phyloP scores from a whole-genome alignment of 2,329 filamentous ascomycete species.

The Phialocephala sp. region DNA sequence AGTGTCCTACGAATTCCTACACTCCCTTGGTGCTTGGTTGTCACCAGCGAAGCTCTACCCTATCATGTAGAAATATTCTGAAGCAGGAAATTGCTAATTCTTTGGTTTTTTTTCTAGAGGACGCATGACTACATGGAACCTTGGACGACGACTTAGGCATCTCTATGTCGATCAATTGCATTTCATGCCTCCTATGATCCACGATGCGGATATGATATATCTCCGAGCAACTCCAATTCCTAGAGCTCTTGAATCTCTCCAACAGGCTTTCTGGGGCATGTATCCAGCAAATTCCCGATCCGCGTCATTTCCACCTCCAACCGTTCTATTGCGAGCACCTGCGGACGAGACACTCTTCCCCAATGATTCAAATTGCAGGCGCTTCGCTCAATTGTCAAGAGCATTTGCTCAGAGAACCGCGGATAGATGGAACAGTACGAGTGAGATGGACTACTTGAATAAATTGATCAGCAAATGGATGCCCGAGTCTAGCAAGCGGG shows the following conservation, averaged over 20 bases:
- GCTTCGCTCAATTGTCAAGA: conserved; percentile 71
- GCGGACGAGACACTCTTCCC: conserved; percentile 81
- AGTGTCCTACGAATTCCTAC: no score
- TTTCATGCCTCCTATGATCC: conserved; percentile 68
- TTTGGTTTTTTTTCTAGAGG: conserved; percentile 51
- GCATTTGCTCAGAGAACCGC: conserved; percentile 76
- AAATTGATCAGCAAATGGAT: conserved; percentile 83
- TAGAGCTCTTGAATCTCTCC: conserved; percentile 77
- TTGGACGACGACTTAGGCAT: conserved; percentile 70
- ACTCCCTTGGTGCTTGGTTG: background rate
- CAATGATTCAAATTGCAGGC: conserved; percentile 75
- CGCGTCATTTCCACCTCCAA: conserved; percentile 61
- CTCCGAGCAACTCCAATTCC: conserved; percentile 77
- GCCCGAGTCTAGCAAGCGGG: conserved; percentile 68
- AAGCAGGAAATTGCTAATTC: background rate
- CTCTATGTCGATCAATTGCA: conserved; percentile 78
- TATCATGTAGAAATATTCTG: background rate
- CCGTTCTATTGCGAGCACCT: conserved; percentile 67
- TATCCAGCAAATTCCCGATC: conserved; percentile 65
- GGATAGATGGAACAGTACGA: conserved; percentile 73
- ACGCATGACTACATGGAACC: conserved; percentile 70
- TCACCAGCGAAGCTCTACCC: background rate
- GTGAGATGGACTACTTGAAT: conserved; percentile 85
- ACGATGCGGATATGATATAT: conserved; percentile 60
- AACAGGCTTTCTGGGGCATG: conserved; percentile 76